phyloP scores from a whole-genome alignment of 192 early-diverging fungal species.

The Rhizophagus clarus region DNA sequence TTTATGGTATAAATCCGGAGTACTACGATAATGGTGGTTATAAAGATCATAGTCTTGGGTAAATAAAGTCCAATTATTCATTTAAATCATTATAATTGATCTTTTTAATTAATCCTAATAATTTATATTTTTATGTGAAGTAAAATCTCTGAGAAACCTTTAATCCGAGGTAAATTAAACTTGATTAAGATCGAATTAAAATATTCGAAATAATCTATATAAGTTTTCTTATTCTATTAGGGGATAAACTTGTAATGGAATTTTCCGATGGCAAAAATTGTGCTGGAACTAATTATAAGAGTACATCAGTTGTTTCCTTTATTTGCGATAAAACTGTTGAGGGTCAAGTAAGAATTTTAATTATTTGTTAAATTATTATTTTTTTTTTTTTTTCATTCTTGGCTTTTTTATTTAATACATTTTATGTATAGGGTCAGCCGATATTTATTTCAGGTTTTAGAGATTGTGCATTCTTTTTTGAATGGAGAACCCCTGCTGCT shows the following conservation, averaged over 20 bases:
- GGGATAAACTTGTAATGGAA: slow-evolving; percentile 36
- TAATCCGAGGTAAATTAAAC: neutral
- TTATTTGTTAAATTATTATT: neutral
- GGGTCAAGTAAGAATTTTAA: slow-evolving; percentile 32
- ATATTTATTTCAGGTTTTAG: slow-evolving; percentile 28
- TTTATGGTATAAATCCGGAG: neutral
- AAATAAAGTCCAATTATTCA: neutral
- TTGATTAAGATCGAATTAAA: neutral
- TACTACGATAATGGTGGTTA: too few species aligned
- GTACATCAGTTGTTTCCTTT: slow-evolving; percentile 37
- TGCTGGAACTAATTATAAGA: slow-evolving; percentile 19
- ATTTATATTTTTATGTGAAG: neutral
- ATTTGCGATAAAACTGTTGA: slow-evolving; percentile 39
- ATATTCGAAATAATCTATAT: neutral
- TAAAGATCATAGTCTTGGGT: neutral
- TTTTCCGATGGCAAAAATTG: slow-evolving; percentile 37
- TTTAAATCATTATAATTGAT: neutral
- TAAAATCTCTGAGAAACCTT: neutral
- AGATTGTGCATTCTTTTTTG: slow-evolving; percentile 41
- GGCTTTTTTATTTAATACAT: neutral
- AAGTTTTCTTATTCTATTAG: slow-evolving; percentile 25
- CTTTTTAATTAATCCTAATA: neutral
- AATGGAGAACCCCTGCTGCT: slow-evolving; percentile 44
- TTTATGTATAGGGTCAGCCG: slow-evolving; percentile 35
- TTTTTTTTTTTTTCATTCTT: neutral